Evolutionary conservation across 495 filamentous ascomycete genomes (phyloP), one percentile per base, ranked within the genome.

Genomic region (Xylaria longipes): DNA sequence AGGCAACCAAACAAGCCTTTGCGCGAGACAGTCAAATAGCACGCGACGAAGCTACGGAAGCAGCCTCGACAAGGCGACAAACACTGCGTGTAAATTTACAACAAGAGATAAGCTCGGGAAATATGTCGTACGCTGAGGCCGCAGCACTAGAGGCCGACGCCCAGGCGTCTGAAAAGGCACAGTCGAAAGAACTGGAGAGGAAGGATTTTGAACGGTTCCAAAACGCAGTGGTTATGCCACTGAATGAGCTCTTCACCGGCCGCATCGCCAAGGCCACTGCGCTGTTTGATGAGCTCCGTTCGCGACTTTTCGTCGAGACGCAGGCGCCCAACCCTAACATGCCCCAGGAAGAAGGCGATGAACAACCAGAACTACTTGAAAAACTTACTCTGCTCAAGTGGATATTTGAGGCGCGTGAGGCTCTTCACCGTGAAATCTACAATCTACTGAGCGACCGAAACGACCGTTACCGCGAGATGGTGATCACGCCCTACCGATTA

Each of bases 381-480:
- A 96, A 96, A 72, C 86, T 99, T 5, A 98, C 96, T 0, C 89
- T 97, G 33, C 85, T 98, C 12, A 99, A 99, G 77, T 99, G 96
- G 96, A 91, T 98, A 35, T 98, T 97, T 75, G 96, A 99, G 76
- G 92, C 92, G 7, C 90, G 95, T 7, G 97, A 99, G 79, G 86
- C 89, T 66, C 88, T 98, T 6, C 91, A 98, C 78, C 88, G 90
- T 6, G 91, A 93, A 73, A 82, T 93, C n/a, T 95, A 92, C 77
- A 92, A 96, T 46, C 83, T 99, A 1, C 87, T 97, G 8, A 89
- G 88, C 31, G 92, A 93, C 73, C 92, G 94, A 46, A 96, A 97
- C 75, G 89, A 93, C 57, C 90, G 91, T 48, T 99, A 98, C 81
- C 91, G 91, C 75, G 86, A 89, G 50, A 86, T 98, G 69, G 90